Evolutionary conservation across 2,329 filamentous ascomycete species (phyloP).

Genomic region (Arthrobotrys iridis): DNA sequence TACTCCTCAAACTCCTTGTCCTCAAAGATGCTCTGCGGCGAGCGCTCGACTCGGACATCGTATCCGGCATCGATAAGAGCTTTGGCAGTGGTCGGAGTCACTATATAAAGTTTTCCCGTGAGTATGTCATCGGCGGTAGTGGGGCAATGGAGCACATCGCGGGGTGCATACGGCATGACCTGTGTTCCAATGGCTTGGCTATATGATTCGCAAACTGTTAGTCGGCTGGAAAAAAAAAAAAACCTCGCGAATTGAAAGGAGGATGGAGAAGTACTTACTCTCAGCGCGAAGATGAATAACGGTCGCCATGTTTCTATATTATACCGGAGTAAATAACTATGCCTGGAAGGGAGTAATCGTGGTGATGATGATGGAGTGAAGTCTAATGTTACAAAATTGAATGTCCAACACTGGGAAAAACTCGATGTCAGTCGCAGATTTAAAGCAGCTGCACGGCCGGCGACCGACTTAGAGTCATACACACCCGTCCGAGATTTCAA

Average conservation of each 20-base stretch:
- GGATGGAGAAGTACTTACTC: conserved; percentile 58
- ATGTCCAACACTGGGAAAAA: background rate
- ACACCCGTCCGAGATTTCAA: background rate
- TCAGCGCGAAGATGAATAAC: conserved; percentile 62
- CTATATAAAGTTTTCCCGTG: conserved; percentile 54
- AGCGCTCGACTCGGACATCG: conserved; percentile 73
- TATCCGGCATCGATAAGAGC: conserved; percentile 75
- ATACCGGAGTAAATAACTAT: background rate
- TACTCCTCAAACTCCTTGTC: conserved; percentile 70
- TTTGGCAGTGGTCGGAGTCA: conserved; percentile 69
- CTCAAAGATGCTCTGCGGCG: conserved; percentile 73
- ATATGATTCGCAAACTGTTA: conserved; percentile 51
- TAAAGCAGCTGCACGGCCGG: conserved; percentile 10
- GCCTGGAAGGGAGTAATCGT: background rate
- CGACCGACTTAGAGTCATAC: conserved; percentile 34
- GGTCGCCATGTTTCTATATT: conserved; percentile 58
- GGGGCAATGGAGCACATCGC: conserved; percentile 29
- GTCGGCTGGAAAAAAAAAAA: conserved; percentile 12
- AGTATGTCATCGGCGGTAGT: conserved; percentile 4
- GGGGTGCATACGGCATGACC: conserved; percentile 61
- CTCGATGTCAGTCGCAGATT: conserved; percentile 26
- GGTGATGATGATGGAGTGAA: background rate
- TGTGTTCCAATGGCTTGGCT: conserved; percentile 63
- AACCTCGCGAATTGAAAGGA: background rate
- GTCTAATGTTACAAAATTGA: background rate